A percentile compares a stretch with the other conserved stretches of the same genome.
These are phyloP conservation scores for Coemansia reversa DNA, from an alignment of 192 early-diverging fungal species.

Conservation along the genomic window DNA sequence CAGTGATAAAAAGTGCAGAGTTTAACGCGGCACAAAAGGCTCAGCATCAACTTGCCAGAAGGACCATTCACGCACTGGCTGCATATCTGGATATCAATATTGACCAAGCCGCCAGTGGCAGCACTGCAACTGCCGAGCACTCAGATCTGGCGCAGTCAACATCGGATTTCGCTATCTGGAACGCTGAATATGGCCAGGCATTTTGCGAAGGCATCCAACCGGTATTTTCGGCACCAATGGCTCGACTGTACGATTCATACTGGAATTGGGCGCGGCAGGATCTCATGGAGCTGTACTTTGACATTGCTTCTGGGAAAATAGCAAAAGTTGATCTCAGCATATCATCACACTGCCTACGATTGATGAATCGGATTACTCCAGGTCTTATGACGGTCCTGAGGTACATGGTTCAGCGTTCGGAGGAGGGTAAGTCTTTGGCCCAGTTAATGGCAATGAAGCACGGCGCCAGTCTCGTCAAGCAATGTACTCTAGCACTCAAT, in stretches of 20 bases:
- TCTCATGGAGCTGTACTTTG: constrained; percentile 61
- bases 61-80: constrained; percentile 77
- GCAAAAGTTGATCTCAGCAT: constrained; percentile 78
- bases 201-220: constrained; percentile 85
- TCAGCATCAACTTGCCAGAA: constrained; percentile 66
- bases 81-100: constrained; percentile 67
- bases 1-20: constrained; percentile 84
- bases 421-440: constrained; percentile 64
- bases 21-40: constrained; percentile 76
- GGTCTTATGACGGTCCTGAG: constrained; percentile 71
- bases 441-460: constrained; percentile 73
- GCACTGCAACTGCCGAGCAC: background rate
- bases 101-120: constrained; percentile 62
- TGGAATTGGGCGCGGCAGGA: constrained; percentile 88
- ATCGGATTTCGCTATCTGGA: constrained; percentile 71
- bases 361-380: constrained; percentile 84
- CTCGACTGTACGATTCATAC: constrained; percentile 85
- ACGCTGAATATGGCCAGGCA: constrained; percentile 77
- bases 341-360: constrained; percentile 73
- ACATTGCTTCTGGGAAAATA: constrained; percentile 78
- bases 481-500: constrained; percentile 68
- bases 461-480: constrained; percentile 71
- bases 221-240: constrained; percentile 72
- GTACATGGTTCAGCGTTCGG: constrained; percentile 69
- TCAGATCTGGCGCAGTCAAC: background rate